Evolutionary conservation across 108 stramenopile genomes (phyloP), one percentile per base, ranked within the genome.

Genomic region (Nitzschia putrida): DNA sequence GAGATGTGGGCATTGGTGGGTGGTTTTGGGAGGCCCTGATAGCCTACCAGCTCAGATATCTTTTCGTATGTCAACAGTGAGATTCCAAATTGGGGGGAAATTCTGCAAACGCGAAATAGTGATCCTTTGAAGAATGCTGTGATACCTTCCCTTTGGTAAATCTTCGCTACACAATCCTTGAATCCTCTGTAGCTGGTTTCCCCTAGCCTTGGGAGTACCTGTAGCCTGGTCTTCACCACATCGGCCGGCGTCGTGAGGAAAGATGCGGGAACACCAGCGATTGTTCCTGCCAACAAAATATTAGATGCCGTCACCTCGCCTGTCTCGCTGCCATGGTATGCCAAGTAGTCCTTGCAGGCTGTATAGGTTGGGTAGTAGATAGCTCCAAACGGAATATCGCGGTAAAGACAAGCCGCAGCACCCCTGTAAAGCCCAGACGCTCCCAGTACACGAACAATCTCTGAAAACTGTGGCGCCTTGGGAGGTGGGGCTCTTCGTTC

Each of bases 201-300:
- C 7, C 81, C 82, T 25, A 64, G 51, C 9, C 82, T 75, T 12
- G 71, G 66, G 24, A 83, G 80, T 4, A 80, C 80, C 68, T 96
- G 95, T 68, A 94, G 83, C 8, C 79, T 65, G 14, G 93, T 94
- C 66, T 96, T 96, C 11, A 96, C 80, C 2, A 79, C 88, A 77
- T 91, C 94, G 50, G 90, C 85, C 16, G 93, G 93, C 1, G 83
- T 87, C 2, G 93, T 94, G 37, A 90, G 77, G 49, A 53, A 53
- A 11, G 77, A 82, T 49, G 83, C 80, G 3, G 84, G 81, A 7
- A 85, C 38, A 38, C 71, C 72, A 38, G 85, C 88, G 8, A 83
- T 38, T 8, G 76, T 72, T 13, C 78, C 78, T 23, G 85, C 85
- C 40, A 85, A 59, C 22, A 70, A 39, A 1, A 71, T 50, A 29